These are phyloP conservation scores for Cryptococcus sp. DNA, from an alignment of 1,284 basidiomycete genomes.

Conservation along the genomic window DNA sequence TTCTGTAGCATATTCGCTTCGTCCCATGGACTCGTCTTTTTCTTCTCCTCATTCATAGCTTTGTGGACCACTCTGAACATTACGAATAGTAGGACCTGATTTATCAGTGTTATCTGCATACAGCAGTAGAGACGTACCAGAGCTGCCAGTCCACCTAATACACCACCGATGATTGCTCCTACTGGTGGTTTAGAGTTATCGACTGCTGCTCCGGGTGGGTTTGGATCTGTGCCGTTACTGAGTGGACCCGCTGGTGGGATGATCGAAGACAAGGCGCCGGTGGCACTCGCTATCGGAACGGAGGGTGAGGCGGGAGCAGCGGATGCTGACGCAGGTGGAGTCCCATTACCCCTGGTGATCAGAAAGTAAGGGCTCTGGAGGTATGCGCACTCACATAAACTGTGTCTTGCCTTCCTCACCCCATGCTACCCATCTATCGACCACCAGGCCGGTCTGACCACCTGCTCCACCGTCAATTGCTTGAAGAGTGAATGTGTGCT, in stretches of 20 bases:
- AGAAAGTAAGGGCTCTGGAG: too few relatives aligned
- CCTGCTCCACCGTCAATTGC: slow-evolving; percentile 5
- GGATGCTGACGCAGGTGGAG: background rate
- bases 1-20: slow-evolving; percentile 34
- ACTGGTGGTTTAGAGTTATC: background rate
- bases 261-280: background rate
- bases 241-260: background rate
- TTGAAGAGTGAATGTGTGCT: slow-evolving; percentile 19
- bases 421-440: background rate
- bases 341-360: background rate
- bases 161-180: slow-evolving; percentile 22
- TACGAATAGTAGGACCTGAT: background rate
- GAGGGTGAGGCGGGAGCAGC: background rate
- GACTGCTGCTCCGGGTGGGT: background rate
- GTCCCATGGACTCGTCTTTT: slow-evolving; percentile 31
- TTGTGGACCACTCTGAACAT: background rate
- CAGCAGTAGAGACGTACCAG: slow-evolving; percentile 12
- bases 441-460: background rate
- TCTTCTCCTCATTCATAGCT: slow-evolving; percentile 9
- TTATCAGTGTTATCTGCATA: background rate
- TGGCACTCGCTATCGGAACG: background rate
- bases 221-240: background rate
- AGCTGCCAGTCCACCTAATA: slow-evolving; percentile 19
- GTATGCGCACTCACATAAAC: background rate
- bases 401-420: background rate